These are phyloP conservation scores for Cordyceps cateniannulata DNA, from an alignment of 2,329 filamentous ascomycete genomes.

Conservation along the genomic window DNA sequence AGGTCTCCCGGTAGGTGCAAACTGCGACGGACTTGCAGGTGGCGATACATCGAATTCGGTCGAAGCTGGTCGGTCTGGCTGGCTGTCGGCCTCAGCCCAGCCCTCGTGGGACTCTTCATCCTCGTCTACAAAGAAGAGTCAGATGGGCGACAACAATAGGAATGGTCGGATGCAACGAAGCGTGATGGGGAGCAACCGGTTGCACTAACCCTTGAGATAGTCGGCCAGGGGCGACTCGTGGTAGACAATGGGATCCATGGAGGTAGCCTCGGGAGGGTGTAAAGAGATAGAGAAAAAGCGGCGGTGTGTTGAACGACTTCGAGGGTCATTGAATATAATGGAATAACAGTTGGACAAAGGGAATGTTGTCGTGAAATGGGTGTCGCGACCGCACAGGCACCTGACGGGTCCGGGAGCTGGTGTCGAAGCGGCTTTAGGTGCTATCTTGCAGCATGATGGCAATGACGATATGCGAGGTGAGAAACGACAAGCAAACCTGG, in stretches of 20 bases:
- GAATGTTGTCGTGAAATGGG: neutral
- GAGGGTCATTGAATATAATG: neutral
- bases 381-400: slow-evolving; percentile 5
- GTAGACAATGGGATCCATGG: slow-evolving; percentile 82
- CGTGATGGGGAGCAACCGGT: neutral
- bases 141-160: neutral
- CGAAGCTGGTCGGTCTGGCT: slow-evolving; percentile 27
- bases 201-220: slow-evolving; percentile 70
- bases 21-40: slow-evolving; percentile 42
- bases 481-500: neutral
- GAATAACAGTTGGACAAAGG: neutral
- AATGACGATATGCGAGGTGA: neutral
- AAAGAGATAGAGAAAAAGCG: neutral
- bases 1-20: slow-evolving; percentile 52
- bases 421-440: neutral
- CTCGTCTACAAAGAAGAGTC: slow-evolving; percentile 34
- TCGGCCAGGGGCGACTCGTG: slow-evolving; percentile 82
- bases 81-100: slow-evolving; percentile 38
- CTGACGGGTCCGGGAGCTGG: neutral
- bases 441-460: neutral
- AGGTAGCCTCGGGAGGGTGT: neutral
- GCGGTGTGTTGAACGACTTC: neutral
- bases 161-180: neutral
- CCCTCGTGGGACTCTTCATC: slow-evolving; percentile 35
- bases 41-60: slow-evolving; percentile 36